A percentile compares a stretch with the other conserved stretches of the same genome.
phyloP scores from a whole-genome alignment of 2,329 filamentous ascomycete genomes.

The Penicillium palitans region DNA sequence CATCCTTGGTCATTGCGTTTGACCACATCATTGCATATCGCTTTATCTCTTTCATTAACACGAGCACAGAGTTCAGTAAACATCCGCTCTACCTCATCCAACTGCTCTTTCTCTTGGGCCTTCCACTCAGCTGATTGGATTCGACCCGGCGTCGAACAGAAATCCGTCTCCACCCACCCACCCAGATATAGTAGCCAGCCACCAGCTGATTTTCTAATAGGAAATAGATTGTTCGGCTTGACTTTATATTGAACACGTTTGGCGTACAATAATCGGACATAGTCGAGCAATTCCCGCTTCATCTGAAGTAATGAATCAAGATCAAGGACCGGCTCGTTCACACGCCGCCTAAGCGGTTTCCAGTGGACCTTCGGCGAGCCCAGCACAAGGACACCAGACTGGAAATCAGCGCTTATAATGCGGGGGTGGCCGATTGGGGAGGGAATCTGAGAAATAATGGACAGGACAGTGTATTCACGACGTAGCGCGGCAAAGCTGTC shows the following conservation, averaged over 20 bases:
- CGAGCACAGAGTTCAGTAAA: neutral
- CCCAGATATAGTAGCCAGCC: neutral
- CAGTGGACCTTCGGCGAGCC: neutral
- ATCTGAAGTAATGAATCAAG: neutral
- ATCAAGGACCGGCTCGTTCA: neutral
- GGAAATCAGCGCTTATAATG: neutral
- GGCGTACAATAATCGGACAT: neutral
- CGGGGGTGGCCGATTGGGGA: neutral
- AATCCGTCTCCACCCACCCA: neutral
- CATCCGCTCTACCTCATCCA: neutral
- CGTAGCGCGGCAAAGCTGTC: neutral
- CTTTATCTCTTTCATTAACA: neutral
- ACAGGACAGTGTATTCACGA: neutral
- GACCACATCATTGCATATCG: neutral
- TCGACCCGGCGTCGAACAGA: neutral
- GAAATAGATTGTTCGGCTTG: neutral
- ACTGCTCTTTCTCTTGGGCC: neutral
- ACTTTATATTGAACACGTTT: neutral
- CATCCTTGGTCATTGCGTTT: neutral
- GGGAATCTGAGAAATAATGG: neutral
- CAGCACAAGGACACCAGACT: neutral
- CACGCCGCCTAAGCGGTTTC: neutral
- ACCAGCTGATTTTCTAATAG: neutral
- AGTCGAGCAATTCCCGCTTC: neutral
- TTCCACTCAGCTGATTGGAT: neutral